These are phyloP conservation scores for Plasmodium ovale DNA, from an alignment of 169 alveolate genomes.

Conservation along the genomic window DNA sequence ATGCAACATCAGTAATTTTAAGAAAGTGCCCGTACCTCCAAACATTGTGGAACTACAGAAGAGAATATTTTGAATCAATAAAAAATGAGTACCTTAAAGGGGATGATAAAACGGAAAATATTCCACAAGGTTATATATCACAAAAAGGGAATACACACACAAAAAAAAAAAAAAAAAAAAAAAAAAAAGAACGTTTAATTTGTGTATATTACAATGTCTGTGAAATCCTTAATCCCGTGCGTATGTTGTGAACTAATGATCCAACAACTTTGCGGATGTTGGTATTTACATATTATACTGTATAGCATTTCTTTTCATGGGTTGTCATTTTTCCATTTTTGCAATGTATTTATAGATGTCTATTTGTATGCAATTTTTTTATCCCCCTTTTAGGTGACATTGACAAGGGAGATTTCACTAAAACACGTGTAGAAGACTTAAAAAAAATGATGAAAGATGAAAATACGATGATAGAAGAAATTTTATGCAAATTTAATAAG, in stretches of 20 bases:
- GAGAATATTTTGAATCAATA: slow-evolving; percentile 63
- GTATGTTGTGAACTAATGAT: no score
- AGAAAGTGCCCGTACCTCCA: slow-evolving; percentile 55
- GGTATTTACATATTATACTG: no score
- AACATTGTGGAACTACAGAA: slow-evolving; percentile 69
- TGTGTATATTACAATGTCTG: no score
- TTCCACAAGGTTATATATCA: slow-evolving; percentile 10
- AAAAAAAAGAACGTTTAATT: not conserved
- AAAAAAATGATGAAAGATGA: slow-evolving; percentile 52
- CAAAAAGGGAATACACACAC: not conserved
- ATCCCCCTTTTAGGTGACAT: no score
- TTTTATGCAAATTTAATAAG: slow-evolving; percentile 41
- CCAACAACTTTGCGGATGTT: no score
- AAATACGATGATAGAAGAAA: slow-evolving; percentile 56
- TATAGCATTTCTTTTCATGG: no score
- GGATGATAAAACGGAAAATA: not conserved
- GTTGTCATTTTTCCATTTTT: not conserved
- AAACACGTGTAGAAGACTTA: not conserved
- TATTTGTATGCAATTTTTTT: no score
- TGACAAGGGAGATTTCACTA: not conserved
- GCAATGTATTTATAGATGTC: no score
- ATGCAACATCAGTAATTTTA: slow-evolving; percentile 33
- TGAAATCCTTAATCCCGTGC: no score
- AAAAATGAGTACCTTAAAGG: slow-evolving; percentile 1
- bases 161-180: slow-evolving; percentile 5